Base-by-base conservation (phyloP, 257 asterid species). In the Catharanthus roseus region DNA sequence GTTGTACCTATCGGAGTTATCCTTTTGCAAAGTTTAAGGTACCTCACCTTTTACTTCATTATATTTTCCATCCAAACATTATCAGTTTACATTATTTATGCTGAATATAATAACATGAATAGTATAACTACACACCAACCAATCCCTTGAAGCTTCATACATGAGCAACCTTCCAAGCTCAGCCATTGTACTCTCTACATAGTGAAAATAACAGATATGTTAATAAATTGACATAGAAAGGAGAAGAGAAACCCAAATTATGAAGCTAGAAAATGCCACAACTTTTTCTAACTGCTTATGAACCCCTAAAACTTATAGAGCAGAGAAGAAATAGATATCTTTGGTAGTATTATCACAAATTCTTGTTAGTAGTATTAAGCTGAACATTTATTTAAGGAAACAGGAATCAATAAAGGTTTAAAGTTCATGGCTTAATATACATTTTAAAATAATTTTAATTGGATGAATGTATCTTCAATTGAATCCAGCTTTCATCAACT, bases 121-220 rank as follows among this genome's bases (percentile, higher is more conserved):
- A 28, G 24, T 12, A 53, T 49, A 45, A 44, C 3, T 33, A 54
- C 95, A 82, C 79, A 93, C 99, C 96, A 91, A 86, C 85, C 96
- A 95, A 63, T 95, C 97, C 81, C 97, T 86, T 66, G 99, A 88
- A 58, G 99, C 99, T 82, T 95, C 99, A 42, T 91, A 95, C 12
- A 91, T 75, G 60, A 95, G 86, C 83, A 95, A 79, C 82, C 99
- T 95, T 75, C 99, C 99, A 28, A 95, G 95, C 90, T 95, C 99
- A 63, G 99, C 97, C 96, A 95, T 87, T 47, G 99, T 97, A 83
- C 77, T 89, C 78, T 76, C 99, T 95, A 68, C 58, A 54, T 72
- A 58, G 54, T 77, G 23, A 50, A 69, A 78, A 62, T 51, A 39
- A 23, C 44, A 24, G 16, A 33, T 28, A 13, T 6, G 54, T 24